Conservation (phyloP, 1,139 yeast genomes). For the Hyphopichia burtonii region DNA sequence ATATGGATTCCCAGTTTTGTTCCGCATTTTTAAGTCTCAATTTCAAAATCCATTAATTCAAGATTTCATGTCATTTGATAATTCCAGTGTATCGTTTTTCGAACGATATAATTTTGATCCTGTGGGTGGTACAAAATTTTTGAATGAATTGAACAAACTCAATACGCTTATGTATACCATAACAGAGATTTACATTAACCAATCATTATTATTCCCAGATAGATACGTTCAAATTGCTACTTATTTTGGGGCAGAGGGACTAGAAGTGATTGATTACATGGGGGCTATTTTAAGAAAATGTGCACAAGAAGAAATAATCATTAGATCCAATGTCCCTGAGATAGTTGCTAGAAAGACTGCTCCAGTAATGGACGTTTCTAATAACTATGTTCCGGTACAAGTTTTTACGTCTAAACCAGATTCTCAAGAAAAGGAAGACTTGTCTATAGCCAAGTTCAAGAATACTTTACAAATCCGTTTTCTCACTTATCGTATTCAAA, state of each 20-base stretch:
- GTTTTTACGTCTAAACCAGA: conserved; percentile 34
- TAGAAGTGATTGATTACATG: conserved; percentile 28
- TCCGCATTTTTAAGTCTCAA: conserved; percentile 13
- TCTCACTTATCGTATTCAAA: conserved; percentile 50
- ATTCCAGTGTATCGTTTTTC: conserved; percentile 24
- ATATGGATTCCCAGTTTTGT: conserved; percentile 41
- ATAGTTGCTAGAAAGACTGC: conserved; percentile 46
- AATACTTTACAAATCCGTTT: conserved; percentile 58
- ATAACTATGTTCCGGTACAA: conserved; percentile 35
- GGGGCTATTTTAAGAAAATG: conserved; percentile 48
- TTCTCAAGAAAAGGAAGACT: conserved; percentile 32
- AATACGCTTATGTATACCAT: conserved; percentile 43
- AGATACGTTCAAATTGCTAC: conserved; percentile 48
- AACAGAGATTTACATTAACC: conserved; percentile 55
- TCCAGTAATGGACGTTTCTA: conserved; percentile 25
- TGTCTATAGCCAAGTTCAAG: conserved; percentile 55
- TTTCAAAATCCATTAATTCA: conserved; percentile 15
- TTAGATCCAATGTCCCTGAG: conserved; percentile 48
- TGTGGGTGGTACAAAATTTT: conserved; percentile 28
- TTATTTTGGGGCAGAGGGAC: conserved; percentile 38
- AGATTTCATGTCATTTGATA: conserved; percentile 16
- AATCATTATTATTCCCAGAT: conserved; percentile 47
- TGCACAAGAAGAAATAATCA: conserved; percentile 54
- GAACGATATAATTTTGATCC: conserved; percentile 25
- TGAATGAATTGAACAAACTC: conserved; percentile 33